Base-by-base conservation (phyloP, 768 basidiomycete species). In the Agaricus bisporus region DNA sequence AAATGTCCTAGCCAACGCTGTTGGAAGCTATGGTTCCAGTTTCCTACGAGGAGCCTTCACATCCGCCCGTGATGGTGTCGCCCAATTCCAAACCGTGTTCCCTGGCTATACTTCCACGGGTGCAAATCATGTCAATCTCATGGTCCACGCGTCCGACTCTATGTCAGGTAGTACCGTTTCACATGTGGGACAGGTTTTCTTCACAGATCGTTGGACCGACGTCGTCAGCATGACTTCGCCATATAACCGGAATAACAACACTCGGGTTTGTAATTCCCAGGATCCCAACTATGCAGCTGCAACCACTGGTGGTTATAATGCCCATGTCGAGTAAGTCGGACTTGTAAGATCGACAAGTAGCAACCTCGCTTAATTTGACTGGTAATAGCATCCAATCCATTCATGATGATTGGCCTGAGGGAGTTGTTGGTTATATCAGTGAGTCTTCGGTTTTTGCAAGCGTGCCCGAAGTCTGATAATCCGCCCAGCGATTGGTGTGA, bases 151-250 rank as follows among this genome's bases (percentile, higher is more conserved):
- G 1, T 57, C 68, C 26, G 51, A 66, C 29, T 66, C 71, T 2
- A 56, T 53, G 36, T 55, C 64, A 1, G 68, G 67, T n/a, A 63
- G 67, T n/a, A 63, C 54, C 9, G 50, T 70, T 39, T 57, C 62
- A 35, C 70, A 70, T 52, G 61, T 68, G 26, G 71, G 70, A 4
- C 69, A 70, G 54, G 61, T 71, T 56, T 71, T 70, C 64, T 70
- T 71, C 47, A 60, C 64, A 38, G 70, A 70, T 47, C 57, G 51
- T 3, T 64, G 66, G 61, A 66, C 64, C 47, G 59, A 65, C 41
- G 49, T 58, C 37, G 66, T 71, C 28, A 60, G 61, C 49, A 59
- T 58, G 6, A 60, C 58, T 9, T 39, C 57, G 10, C 61, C 64
- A 17, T 72, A 72, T 58, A 63, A 49, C 47, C 50, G 48, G 47